phyloP scores from a whole-genome alignment of 306 rosid species.

The Dalbergia oliveri region DNA sequence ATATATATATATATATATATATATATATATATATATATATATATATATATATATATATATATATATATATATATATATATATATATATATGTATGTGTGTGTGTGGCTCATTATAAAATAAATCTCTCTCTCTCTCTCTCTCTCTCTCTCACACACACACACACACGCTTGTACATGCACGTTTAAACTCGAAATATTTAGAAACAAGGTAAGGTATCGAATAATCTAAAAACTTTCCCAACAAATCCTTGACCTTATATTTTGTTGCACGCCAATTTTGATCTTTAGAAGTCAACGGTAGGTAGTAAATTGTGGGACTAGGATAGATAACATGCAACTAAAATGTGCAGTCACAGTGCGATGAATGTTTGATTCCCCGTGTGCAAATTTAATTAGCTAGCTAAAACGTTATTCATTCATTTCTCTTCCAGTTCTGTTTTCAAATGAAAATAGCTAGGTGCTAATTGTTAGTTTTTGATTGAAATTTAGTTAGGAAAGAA shows the following conservation, averaged over 20 bases:
- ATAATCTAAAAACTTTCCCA: slow-evolving; percentile 39
- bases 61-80: too few relatives aligned
- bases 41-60: too few relatives aligned
- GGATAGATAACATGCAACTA: slow-evolving; percentile 13
- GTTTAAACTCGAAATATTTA: slow-evolving; percentile 27
- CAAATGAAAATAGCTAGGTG: not conserved
- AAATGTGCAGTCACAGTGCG: slow-evolving; percentile 36
- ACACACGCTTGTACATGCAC: not conserved
- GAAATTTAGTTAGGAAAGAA: too few relatives aligned
- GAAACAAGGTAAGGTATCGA: slow-evolving; percentile 2
- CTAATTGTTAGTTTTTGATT: too few relatives aligned
- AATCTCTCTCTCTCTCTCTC: not conserved
- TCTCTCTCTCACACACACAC: not conserved
- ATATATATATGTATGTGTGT: not conserved
- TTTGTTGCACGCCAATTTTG: slow-evolving; percentile 29
- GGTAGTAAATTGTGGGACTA: slow-evolving; percentile 49
- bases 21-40: too few relatives aligned
- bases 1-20: too few relatives aligned
- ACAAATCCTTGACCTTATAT: slow-evolving; percentile 56
- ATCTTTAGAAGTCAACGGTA: slow-evolving; percentile 51
- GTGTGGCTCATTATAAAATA: not conserved
- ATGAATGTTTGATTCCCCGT: not conserved
- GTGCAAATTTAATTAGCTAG: not conserved
- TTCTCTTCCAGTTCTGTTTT: slow-evolving; percentile 1
- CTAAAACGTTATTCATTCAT: not conserved